Percentiles rank a stretch among this genome's conserved stretches.
phyloP scores from a whole-genome alignment of 2,329 filamentous ascomycete species.

The Diaporthe nobilis region DNA sequence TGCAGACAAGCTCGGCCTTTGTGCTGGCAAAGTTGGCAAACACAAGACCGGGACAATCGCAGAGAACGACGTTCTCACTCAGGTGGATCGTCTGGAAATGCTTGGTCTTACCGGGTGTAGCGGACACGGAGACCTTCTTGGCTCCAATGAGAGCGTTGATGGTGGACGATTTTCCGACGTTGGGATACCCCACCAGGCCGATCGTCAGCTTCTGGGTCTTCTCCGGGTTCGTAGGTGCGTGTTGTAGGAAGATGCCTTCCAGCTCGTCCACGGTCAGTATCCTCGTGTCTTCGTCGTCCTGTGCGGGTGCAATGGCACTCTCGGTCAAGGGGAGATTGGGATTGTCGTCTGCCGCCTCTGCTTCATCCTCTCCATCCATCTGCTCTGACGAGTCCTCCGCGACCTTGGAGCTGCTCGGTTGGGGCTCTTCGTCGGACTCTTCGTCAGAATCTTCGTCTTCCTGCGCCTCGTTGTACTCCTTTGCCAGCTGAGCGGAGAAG shows the following conservation, averaged over 20 bases:
- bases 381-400: slow-evolving; percentile 38
- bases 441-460: slow-evolving; percentile 64
- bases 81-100: slow-evolving; percentile 99
- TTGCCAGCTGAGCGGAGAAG: slow-evolving; percentile 94
- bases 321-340: slow-evolving; percentile 51
- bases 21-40: slow-evolving; percentile 98
- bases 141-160: slow-evolving; percentile 99
- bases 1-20: slow-evolving; percentile 96
- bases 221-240: slow-evolving; percentile 69
- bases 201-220: slow-evolving; percentile 81
- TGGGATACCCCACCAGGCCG: slow-evolving; percentile 96
- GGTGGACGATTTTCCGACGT: slow-evolving; percentile 98
- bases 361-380: slow-evolving; percentile 47
- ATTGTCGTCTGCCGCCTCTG: slow-evolving; percentile 47
- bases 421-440: slow-evolving; percentile 57
- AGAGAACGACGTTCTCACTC: slow-evolving; percentile 89
- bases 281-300: slow-evolving; percentile 73
- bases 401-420: slow-evolving; percentile 49
- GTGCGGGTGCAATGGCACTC: slow-evolving; percentile 56
- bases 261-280: slow-evolving; percentile 95
- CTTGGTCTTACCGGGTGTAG: slow-evolving; percentile 98
- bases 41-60: slow-evolving; percentile 98
- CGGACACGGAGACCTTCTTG: slow-evolving; percentile 98
- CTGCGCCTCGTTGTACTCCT: slow-evolving; percentile 86
- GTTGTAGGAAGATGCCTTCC: slow-evolving; percentile 86